Evolutionary conservation across 2,329 filamentous ascomycete species (phyloP).

Genomic region (Hortaea sp.): DNA sequence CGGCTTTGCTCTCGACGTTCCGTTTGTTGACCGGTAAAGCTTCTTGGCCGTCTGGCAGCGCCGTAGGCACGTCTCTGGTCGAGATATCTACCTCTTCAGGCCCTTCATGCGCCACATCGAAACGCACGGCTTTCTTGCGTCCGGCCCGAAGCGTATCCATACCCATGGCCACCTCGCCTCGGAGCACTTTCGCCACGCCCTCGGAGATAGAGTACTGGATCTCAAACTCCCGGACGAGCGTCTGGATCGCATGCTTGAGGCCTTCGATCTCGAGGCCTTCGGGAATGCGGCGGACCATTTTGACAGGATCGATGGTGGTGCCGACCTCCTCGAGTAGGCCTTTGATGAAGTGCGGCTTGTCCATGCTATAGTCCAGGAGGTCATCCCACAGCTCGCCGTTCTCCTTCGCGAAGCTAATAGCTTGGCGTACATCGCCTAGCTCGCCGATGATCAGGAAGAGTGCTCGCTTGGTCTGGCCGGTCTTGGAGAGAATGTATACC

Average conservation of each 20-base stretch:
- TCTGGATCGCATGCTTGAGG: conserved; percentile 73
- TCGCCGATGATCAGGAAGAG: conserved; percentile 88
- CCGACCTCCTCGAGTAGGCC: conserved; percentile 88
- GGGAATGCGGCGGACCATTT: conserved; percentile 79
- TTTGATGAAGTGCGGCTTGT: conserved; percentile 89
- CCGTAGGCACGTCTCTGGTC: conserved; percentile 21
- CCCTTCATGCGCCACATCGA: conserved; percentile 51
- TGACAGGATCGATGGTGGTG: conserved; percentile 80
- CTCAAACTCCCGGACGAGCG: conserved; percentile 92
- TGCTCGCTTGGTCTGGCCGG: conserved; percentile 83
- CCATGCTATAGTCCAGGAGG: conserved; percentile 90
- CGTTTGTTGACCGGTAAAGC: conserved; percentile 14
- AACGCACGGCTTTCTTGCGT: conserved; percentile 78
- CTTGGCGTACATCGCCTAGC: conserved; percentile 81
- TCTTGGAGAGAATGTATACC: conserved; percentile 93
- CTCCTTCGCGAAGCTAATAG: conserved; percentile 88
- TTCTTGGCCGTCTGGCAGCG: conserved; percentile 14
- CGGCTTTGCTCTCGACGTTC: conserved; percentile 10
- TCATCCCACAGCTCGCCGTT: conserved; percentile 95
- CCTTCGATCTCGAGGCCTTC: conserved; percentile 89
- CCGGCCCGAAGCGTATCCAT: conserved; percentile 73
- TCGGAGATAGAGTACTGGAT: conserved; percentile 87
- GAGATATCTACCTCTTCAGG: conserved; percentile 22
- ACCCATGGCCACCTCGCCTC: conserved; percentile 74
- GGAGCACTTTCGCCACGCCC: conserved; percentile 75